Conservation (phyloP, 2,329 filamentous ascomycete genomes). For the Aspergillus ibericus region DNA sequence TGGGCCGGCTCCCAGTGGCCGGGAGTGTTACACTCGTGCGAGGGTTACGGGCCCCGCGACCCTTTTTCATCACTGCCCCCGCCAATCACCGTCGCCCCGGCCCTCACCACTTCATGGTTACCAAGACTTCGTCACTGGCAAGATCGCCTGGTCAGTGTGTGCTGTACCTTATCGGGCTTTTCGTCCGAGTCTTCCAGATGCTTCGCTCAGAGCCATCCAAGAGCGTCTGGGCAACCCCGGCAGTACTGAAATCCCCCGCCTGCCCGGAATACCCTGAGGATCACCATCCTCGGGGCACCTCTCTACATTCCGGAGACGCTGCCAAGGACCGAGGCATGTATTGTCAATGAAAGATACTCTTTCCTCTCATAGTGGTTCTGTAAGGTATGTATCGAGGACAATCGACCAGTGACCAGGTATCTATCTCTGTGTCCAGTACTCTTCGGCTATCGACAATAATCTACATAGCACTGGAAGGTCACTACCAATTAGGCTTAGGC, state of each 20-base stretch:
- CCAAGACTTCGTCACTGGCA: too few relatives aligned
- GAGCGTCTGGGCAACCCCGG: too few relatives aligned
- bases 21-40: conserved; percentile 23
- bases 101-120: neutral
- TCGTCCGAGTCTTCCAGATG: neutral
- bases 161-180: neutral
- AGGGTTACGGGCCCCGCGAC: neutral
- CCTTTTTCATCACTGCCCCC: neutral
- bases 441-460: too few relatives aligned
- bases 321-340: neutral
- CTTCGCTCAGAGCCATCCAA: too few relatives aligned
- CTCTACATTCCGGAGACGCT: neutral
- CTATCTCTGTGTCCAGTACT: too few relatives aligned
- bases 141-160: too few relatives aligned
- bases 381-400: neutral
- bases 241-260: too few relatives aligned
- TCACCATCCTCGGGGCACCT: too few relatives aligned
- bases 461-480: too few relatives aligned
- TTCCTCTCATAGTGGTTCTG: neutral
- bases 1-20: conserved; percentile 18
- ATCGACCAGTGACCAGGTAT: neutral
- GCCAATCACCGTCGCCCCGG: neutral
- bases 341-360: neutral
- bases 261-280: neutral
- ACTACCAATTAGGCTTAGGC: neutral